Evolutionary conservation across 805 yeast genomes (phyloP), one percentile per base, ranked within the genome.

Genomic region (Cyberlindnera sargentensis): DNA sequence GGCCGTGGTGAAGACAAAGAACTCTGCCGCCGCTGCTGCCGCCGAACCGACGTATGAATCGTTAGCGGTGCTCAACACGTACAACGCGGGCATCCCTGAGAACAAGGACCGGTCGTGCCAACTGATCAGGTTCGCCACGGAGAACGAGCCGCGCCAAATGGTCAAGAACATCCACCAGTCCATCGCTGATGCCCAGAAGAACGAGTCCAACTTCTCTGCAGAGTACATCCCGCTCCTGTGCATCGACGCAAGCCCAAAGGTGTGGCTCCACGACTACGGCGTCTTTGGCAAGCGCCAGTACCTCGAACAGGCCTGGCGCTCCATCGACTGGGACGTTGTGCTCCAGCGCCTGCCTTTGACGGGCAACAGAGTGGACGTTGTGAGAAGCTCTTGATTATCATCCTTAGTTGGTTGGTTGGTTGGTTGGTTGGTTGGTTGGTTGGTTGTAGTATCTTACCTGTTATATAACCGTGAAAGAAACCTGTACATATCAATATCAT

Each of bases 81-180:
- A 88, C 65, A 88, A 87, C 58, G 80, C 90, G 5, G 98, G 98
- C 5, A 73, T 86, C 6, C 95, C 96, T 29, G 82, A 80, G 52
- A 76, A 82, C 39, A 61, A 71, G 72, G 41, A 81, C 74, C 48
- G 80, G 73, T 62, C 60, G 72, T 52, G 66, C 58, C 53, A 68
- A 67, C 36, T 72, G 31, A 45, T 47, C 30, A 60, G 52, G 6
- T 44, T 59, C 41, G 50, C 52, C 28, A 48, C 52, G 15, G 27
- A 38, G 8, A 31, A 37, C 26, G 39, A 34, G 20, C 37, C 39
- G 8, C 30, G 41, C 8, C 50, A 51, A 44, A 5, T 25, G 8
- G 29, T 50, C 6, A 34, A 37, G 32, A 47, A 48, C 11, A 44
- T 47, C 36, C 48, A 55, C n/a, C 49, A 55, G 37, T 48, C 61